Evolutionary conservation across 805 yeast genomes (phyloP), one percentile per base, ranked within the genome.

Genomic region (Nakazawaea ernobii): DNA sequence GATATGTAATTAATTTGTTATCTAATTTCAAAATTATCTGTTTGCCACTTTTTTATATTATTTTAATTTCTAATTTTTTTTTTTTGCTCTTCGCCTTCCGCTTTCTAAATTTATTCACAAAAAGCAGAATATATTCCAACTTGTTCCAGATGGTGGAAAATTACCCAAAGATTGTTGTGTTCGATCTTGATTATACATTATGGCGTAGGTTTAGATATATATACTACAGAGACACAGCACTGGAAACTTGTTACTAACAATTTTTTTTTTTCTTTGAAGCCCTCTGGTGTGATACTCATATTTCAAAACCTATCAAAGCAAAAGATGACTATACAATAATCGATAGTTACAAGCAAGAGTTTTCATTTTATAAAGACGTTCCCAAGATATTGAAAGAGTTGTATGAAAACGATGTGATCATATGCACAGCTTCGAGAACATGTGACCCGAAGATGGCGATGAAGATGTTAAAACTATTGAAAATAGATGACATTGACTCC

Each of bases 231-330:
- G n/a, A 26, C 24, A 20, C 5, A 20, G 24, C 3, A 20, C 24
- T 20, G 24, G 5, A 20, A 20, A 20, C 5, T 20, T 20, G 24
- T 20, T 20, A 20, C 24, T 20, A 20, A 20, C 24, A 20, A 20
- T 20, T 3, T 20, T 3, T 20, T 3, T 20, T 20, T 20, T 20
- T n/a, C n/a, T n/a, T 20, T 20, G 24, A 20, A 58, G 64, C 65
- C 44, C 80, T 83, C 52, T 85, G 91, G 91, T 84, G 91, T 61
- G 91, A 85, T 55, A 84, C 88, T 1, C 91, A 85, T 57, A 70
- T 86, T 17, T 61, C 69, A 2, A 66, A 77, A 7, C 91, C 91
- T 0, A 49, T 82, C 20, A 68, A 67, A 46, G 57, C 68, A n/a
- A 48, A 51, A 15, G 56, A 64, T 13, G 65, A 65, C 10, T 56